Evolutionary conservation across 352 stramenopile genomes (phyloP), one percentile per base, ranked within the genome.

Genomic region (Pythium plurisporium): DNA sequence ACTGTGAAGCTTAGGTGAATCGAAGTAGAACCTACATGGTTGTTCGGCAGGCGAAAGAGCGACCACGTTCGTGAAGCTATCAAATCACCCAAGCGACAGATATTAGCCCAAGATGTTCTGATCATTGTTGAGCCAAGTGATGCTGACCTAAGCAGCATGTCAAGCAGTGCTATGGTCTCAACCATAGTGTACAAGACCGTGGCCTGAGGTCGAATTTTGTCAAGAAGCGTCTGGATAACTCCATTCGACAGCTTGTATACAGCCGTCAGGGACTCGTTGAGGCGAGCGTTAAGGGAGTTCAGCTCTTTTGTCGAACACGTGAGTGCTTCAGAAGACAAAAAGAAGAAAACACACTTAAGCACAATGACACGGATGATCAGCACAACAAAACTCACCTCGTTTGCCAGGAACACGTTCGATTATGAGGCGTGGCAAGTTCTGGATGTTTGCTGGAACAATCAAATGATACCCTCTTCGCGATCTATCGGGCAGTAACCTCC

Each of bases 141-240:
- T n/a, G n/a, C n/a, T 15, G 60, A 94, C 86, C 86, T 94, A 22
- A 96, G 67, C 10, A 97, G 70, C 86, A 98, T 96, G 46, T 98
- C 91, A 20, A 98, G 68, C 23, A 97, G 56, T n/a, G 89, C 84
- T 9, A 96, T 69, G 47, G 82, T 91, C 66, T 97, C 90, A 29
- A 90, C 76, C 73, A 95, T 91, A 14, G 78, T 72, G 54, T 96
- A 96, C 52, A 97, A 78, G 5, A 72, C 63, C 11, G 76, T 72
- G 1, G 91, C 76, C 45, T 74, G 70, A 22, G 87, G 76, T 9
- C 79, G 76, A 48, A 97, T 88, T 49, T 83, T 79, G 49, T 90
- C 70, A 9, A 96, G 70, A 3, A 97, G 63, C 10, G 83, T 66
- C 51, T 96, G 87, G 20, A 97, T 83, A 12, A 94, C 74, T 20